Evolutionary conservation across 768 basidiomycete genomes (phyloP).

Genomic region (Boletus reticuloceps): DNA sequence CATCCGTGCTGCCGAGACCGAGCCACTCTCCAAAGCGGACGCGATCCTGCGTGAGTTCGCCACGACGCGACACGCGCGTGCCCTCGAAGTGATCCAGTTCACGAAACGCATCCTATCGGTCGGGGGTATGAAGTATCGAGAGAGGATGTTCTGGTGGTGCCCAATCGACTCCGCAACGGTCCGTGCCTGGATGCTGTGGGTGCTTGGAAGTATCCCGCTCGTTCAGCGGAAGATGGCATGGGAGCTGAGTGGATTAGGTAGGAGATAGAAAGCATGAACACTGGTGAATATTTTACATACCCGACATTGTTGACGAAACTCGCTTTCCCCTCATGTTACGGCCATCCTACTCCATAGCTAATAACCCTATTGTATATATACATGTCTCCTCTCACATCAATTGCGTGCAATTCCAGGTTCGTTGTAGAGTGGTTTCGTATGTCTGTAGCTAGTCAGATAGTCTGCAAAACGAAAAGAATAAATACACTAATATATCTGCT

Average conservation of each 20-base stretch:
- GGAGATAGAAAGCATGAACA: neutral
- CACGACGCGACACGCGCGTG: constrained; percentile 35
- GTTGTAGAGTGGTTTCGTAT: too few species aligned
- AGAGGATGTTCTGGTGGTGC: constrained; percentile 20
- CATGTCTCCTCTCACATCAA: too few species aligned
- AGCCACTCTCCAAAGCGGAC: constrained; percentile 22
- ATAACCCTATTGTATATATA: too few species aligned
- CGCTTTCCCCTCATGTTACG: too few species aligned
- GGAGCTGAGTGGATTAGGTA: neutral
- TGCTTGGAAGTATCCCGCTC: constrained; percentile 13
- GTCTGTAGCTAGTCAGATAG: neutral
- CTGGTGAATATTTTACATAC: neutral
- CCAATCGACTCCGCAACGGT: constrained; percentile 27
- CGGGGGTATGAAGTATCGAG: constrained; percentile 20
- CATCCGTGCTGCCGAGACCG: constrained; percentile 15
- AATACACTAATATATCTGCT: constrained; percentile 17
- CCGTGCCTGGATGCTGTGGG: constrained; percentile 25
- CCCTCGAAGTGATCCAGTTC: constrained; percentile 40
- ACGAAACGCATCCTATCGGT: constrained; percentile 35
- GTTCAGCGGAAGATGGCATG: neutral
- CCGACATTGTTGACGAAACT: neutral
- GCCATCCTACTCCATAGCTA: too few species aligned
- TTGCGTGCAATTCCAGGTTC: too few species aligned
- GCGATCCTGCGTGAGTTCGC: constrained; percentile 36
- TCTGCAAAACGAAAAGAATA: constrained; percentile 24